Percentiles rank a stretch among this genome's conserved stretches.
These are phyloP conservation scores for Paramecium pentaurelia DNA, from an alignment of 73 alveolate genomes.

Conservation along the genomic window DNA sequence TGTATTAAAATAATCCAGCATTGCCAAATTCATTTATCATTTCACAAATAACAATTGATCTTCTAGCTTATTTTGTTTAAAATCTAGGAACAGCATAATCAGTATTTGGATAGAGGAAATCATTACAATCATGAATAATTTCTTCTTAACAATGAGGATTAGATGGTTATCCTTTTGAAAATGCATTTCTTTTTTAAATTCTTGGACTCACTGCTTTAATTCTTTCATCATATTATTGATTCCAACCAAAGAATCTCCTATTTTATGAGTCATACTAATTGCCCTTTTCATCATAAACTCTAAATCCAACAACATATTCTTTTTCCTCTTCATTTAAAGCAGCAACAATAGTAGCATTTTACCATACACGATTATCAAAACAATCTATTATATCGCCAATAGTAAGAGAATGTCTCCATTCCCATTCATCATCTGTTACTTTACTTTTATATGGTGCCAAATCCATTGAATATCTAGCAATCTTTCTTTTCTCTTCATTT, in stretches of 20 bases:
- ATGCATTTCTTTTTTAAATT: slow-evolving; percentile 42
- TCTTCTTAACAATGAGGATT: slow-evolving; percentile 38
- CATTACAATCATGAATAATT: slow-evolving; percentile 68
- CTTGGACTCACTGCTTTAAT: slow-evolving; percentile 76
- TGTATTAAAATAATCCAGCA: slow-evolving; percentile 70
- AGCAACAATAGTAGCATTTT: slow-evolving; percentile 50
- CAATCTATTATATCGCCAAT: slow-evolving; percentile 78
- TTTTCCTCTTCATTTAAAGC: not conserved
- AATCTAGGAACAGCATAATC: slow-evolving; percentile 73
- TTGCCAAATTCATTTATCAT: slow-evolving; percentile 68
- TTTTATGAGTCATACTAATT: slow-evolving; percentile 67
- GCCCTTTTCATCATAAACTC: slow-evolving; percentile 75
- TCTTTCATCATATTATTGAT: slow-evolving; percentile 81
- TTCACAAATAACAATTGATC: slow-evolving; percentile 62
- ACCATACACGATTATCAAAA: slow-evolving; percentile 66
- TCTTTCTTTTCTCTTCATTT: slow-evolving; percentile 28
- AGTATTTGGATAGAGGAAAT: slow-evolving; percentile 51
- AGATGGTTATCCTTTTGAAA: not conserved
- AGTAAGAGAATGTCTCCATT: slow-evolving; percentile 66
- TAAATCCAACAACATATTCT: slow-evolving; percentile 70
- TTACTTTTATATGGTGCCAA: slow-evolving; percentile 58
- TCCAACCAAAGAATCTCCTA: slow-evolving; percentile 83
- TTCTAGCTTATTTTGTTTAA: slow-evolving; percentile 61
- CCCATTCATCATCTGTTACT: slow-evolving; percentile 65
- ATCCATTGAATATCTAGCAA: slow-evolving; percentile 61